A percentile compares a stretch with the other conserved stretches of the same genome.
Evolutionary conservation across 495 filamentous ascomycete genomes (phyloP).

Genomic region (Cercophora samala): DNA sequence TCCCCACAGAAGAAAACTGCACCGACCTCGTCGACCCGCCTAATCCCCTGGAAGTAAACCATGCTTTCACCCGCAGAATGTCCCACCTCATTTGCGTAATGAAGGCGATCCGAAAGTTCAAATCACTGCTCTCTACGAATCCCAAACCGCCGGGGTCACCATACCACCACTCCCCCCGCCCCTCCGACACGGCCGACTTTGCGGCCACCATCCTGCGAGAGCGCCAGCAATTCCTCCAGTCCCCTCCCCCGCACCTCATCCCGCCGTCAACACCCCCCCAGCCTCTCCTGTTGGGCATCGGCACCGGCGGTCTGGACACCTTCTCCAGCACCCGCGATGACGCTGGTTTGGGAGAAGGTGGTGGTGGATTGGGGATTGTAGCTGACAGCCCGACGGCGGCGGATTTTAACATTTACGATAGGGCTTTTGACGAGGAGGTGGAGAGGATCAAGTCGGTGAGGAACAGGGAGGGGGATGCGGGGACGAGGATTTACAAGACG

Average conservation of each 20-base stretch:
- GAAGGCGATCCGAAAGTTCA: constrained; percentile 89
- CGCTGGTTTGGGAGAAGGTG: neutral
- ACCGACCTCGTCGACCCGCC: constrained; percentile 72
- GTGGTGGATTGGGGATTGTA: constrained; percentile 42
- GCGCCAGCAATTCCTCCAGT: constrained; percentile 35
- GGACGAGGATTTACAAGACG: constrained; percentile 14
- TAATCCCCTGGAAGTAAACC: constrained; percentile 83
- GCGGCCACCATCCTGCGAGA: constrained; percentile 39
- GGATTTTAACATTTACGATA: constrained; percentile 83
- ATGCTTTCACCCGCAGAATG: constrained; percentile 86
- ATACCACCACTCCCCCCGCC: constrained; percentile 39
- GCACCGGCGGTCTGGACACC: constrained; percentile 51
- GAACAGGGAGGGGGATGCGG: neutral
- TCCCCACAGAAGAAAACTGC: constrained; percentile 83
- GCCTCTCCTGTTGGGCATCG: constrained; percentile 68
- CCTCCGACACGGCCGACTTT: constrained; percentile 33
- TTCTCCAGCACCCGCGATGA: constrained; percentile 22
- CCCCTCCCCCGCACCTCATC: neutral
- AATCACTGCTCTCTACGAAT: constrained; percentile 42
- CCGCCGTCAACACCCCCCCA: neutral
- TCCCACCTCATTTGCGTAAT: constrained; percentile 80
- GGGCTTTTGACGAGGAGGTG: constrained; percentile 78
- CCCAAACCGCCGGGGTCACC: constrained; percentile 11
- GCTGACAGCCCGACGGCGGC: constrained; percentile 78
- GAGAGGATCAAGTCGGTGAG: constrained; percentile 56